Base-by-base conservation (phyloP, 805 yeast species). In the Candida germanica region DNA sequence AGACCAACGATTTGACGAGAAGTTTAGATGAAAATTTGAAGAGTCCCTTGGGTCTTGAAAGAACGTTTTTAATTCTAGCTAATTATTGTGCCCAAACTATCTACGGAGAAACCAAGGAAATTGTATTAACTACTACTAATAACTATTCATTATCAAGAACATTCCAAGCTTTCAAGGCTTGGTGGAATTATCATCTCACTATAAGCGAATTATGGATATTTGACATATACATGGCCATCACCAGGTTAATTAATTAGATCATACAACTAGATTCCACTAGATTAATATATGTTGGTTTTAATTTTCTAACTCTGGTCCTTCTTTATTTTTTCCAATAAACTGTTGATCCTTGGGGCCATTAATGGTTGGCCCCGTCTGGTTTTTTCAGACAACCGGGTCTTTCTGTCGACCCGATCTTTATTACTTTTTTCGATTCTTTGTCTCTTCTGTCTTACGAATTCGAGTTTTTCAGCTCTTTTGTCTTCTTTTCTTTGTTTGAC, bases 1-100 rank as follows among this genome's bases (percentile, higher is more conserved):
- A 93, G 55, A 94, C 99, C 0, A 93, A 93, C 56, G 99, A 93
- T 62, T 69, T 93, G 33, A 87, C 95, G 0, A 72, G 99, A 50
- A 83, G 80, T 49, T 66, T 93, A 31, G 98, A 93, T 58, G 98
- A 91, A 52, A 69, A 75, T 37, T 69, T 91, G 38, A 75, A 83
- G 31, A 79, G 80, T 42, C 95, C 96, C 0, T 61, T 89, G 30
- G 97, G 98, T 0, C 82, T 85, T 5, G 91, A 86, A 52, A 69
- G 96, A 33, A 84, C 95, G 0, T 91, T 93, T 47, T 62, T 89
- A 46, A 87, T 93, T 28, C 73, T 93, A 83, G 93, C 96, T 2
- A 76, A 78, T 21, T 91, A 93, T 57, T 93, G 98, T 64, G 89
- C 97, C 0, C 63, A 66, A 16, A 77, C 87, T 0, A 91, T 87